Evolutionary conservation across 495 filamentous ascomycete genomes (phyloP), one percentile per base, ranked within the genome.

Genomic region (Aspergillus coremiiformis): DNA sequence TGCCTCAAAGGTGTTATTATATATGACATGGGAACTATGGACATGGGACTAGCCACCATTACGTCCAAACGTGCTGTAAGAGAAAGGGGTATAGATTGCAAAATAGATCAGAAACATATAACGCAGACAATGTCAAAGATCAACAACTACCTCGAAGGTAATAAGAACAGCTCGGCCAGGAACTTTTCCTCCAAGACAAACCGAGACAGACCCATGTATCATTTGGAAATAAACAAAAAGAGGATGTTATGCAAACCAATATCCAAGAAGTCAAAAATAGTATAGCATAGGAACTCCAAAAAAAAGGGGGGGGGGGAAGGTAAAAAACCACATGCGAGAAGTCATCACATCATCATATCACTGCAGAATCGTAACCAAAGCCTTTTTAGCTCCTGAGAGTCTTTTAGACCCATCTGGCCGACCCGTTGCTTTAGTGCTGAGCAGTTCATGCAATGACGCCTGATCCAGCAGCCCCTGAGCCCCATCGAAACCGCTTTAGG

Each of bases 401-500:
- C 32, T 35, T 27, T 49, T 23, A 32, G 29, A 35, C 14, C 12
- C 32, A n/a, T 35, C 12, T 35, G 12, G 14, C n/a, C 32, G 12
- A 35, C 32, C 12, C 5, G 12, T n/a, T 9, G 2, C 11, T 9
- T 15, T 3, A 3, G n/a, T n/a, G 14, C 32, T 3, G 2, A 3
- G 2, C 32, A 27, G 15, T 6, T 59, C 39, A 59, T 39, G 65
- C 69, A 53, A 73, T 59, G 43, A 69, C 66, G 2, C 68, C 64
- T 14, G 69, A 69, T 19, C 64, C 71, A 27, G 71, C 56, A 7
- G 65, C 64, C 19, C 66, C 66, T 20, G 70, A 61, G 1, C 72
- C 66, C 72, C 72, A 75, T 14, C 69, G 68, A 5, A 75, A 57
- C n/a, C 70, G 67, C 56, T 65, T 72, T 9, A 75, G 62, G 1